These are phyloP conservation scores for Acacia confusa DNA, from an alignment of 306 rosid species.

Conservation along the genomic window DNA sequence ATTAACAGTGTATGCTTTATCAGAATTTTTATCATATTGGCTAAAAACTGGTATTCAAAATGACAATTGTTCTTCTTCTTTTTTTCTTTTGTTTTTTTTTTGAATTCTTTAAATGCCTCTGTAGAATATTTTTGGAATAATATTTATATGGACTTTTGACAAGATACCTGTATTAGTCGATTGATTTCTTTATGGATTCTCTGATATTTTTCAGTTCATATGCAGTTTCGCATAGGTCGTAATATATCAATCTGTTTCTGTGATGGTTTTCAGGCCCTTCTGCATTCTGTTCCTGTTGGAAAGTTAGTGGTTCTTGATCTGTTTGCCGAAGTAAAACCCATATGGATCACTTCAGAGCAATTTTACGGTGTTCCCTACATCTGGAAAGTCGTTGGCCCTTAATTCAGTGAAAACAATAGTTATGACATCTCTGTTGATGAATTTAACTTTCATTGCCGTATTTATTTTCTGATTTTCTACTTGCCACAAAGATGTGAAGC, in stretches of 20 bases:
- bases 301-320: slow-evolving; percentile 88
- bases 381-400: slow-evolving; percentile 64
- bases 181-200: slow-evolving; percentile 26
- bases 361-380: slow-evolving; percentile 88
- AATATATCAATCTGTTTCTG: neutral
- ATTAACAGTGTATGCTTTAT: slow-evolving; percentile 14
- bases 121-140: slow-evolving; percentile 20
- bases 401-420: slow-evolving; percentile 19
- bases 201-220: slow-evolving; percentile 8
- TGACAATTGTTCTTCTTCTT: neutral
- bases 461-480: slow-evolving; percentile 5
- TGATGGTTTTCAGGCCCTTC: slow-evolving; percentile 69
- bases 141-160: slow-evolving; percentile 5
- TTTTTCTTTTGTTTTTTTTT: neutral
- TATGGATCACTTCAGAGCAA: slow-evolving; percentile 80
- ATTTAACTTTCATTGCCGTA: slow-evolving; percentile 1
- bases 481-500: slow-evolving; percentile 1
- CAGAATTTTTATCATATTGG: slow-evolving; percentile 13
- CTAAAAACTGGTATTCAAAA: neutral
- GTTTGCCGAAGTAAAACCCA: slow-evolving; percentile 90
- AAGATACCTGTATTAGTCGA: neutral
- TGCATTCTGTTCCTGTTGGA: slow-evolving; percentile 82
- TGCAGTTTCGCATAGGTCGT: neutral
- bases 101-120: slow-evolving; percentile 20
- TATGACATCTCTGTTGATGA: neutral